Conservation (phyloP, 176 grass and related monocot genomes). For the Aegilops sharonensis region DNA sequence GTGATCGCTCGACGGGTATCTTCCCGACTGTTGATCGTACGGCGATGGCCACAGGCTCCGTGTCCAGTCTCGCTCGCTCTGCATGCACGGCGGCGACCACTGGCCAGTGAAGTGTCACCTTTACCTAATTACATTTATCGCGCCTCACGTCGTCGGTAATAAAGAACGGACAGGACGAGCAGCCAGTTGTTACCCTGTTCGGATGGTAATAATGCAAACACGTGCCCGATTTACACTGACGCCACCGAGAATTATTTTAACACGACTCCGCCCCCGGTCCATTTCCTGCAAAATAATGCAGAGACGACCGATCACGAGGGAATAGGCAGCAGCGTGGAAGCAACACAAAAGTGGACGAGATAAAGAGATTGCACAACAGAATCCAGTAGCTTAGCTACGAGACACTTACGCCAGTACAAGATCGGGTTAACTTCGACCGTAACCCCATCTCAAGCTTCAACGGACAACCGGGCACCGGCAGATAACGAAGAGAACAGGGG, state of each 20-base stretch:
- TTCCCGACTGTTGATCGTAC: not conserved
- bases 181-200: too few relatives aligned
- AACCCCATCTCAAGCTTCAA: not conserved
- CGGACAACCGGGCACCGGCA: not conserved
- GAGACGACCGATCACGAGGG: not conserved
- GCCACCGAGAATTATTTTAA: too few relatives aligned
- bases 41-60: not conserved
- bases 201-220: not conserved
- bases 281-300: not conserved
- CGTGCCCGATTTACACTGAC: not conserved
- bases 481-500: not conserved
- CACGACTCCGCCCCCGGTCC: not conserved
- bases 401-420: not conserved
- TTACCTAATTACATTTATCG: not conserved
- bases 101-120: not conserved
- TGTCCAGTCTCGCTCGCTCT: not conserved
- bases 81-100: not conserved
- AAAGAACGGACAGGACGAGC: not conserved
- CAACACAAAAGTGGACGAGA: not conserved
- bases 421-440: not conserved
- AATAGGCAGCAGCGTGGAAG: not conserved
- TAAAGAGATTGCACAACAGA: too few relatives aligned
- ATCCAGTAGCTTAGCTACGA: not conserved
- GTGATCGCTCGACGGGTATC: not conserved
- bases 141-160: too few relatives aligned